Base-by-base conservation (phyloP, 2,329 filamentous ascomycete genomes). In the Scolecobasidium constrictum region DNA sequence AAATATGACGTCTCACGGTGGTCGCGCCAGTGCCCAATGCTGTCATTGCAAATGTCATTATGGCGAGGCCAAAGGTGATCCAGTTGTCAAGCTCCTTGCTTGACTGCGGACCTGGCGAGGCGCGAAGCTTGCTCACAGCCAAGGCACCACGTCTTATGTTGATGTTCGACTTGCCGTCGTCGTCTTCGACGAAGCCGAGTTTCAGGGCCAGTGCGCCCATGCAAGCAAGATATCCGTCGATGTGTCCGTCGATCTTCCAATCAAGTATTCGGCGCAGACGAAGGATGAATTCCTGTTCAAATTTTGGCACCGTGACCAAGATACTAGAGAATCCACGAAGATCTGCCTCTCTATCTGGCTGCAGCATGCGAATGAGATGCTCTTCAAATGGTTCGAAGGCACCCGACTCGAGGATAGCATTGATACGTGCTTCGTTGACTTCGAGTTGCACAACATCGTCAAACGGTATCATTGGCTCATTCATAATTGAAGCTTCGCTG, bases 381-480 rank as follows among this genome's bases (percentile, higher is more conserved):
- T 31, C 26, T 31, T 31, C 26, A n/a, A 31, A 31, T 31, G 26
- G 26, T n/a, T n/a, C n/a, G n/a, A n/a, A n/a, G n/a, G n/a, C n/a
- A n/a, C n/a, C n/a, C n/a, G n/a, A n/a, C n/a, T n/a, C n/a, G n/a
- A n/a, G n/a, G n/a, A n/a, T n/a, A n/a, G n/a, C n/a, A n/a, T n/a
- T n/a, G n/a, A n/a, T n/a, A n/a, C n/a, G n/a, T n/a, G n/a, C n/a
- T n/a, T n/a, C n/a, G n/a, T n/a, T n/a, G n/a, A n/a, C n/a, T n/a
- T n/a, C n/a, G n/a, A n/a, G n/a, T n/a, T n/a, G n/a, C n/a, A n/a
- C n/a, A n/a, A n/a, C n/a, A n/a, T n/a, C n/a, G n/a, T n/a, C n/a
- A n/a, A n/a, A n/a, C n/a, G n/a, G n/a, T n/a, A n/a, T n/a, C n/a
- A n/a, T n/a, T n/a, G n/a, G n/a, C n/a, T n/a, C n/a, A n/a, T n/a